Base-by-base conservation (phyloP, 257 asterid species). In the Capsicum baccatum region DNA sequence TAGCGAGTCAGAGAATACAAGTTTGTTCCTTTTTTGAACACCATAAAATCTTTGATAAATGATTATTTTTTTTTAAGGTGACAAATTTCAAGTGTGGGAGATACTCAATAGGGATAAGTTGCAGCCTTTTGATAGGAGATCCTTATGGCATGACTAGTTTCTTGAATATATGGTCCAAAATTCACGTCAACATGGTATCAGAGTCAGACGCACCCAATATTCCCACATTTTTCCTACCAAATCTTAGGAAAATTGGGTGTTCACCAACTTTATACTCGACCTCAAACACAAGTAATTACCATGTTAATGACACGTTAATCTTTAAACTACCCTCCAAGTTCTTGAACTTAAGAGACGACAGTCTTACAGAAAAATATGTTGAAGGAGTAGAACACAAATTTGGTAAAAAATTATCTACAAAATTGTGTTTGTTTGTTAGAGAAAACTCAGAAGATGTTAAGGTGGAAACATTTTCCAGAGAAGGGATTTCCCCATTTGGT, bases 11-110 rank as follows among this genome's bases (percentile, higher is more conserved):
- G 13, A 3, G 55, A 9, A 13, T 50, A 8, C 6, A 55, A 55
- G 59, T 4, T 4, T 12, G 16, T 11, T 55, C 16, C 16, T 12
- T 5, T 13, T 55, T 55, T 12, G 59, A 17, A 16, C 17, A 12
- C 58, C 59, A 55, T 11, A 55, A 12, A 4, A 50, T 11, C 16
- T 16, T 59, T 59, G 48, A 35, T 35, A 3, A 66, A 66, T 66
- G 6, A 26, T 64, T 4, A 3, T 35, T 9, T 12, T 15, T 80
- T 79, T 26, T 85, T 67, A 88, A 94, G 98, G 94, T 93, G 10
- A 92, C 96, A 9, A 93, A 90, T 85, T 94, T 94, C 88, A 89
- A 56, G 21, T 94, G 97, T 86, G 96, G 94, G 3, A 94, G 92
- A 83, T 94, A 92, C 60, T 91, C 96, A 42, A 84, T 94, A 63